These are phyloP conservation scores for Cladosporium sp. DNA, from an alignment of 2,329 filamentous ascomycete species.

Conservation along the genomic window DNA sequence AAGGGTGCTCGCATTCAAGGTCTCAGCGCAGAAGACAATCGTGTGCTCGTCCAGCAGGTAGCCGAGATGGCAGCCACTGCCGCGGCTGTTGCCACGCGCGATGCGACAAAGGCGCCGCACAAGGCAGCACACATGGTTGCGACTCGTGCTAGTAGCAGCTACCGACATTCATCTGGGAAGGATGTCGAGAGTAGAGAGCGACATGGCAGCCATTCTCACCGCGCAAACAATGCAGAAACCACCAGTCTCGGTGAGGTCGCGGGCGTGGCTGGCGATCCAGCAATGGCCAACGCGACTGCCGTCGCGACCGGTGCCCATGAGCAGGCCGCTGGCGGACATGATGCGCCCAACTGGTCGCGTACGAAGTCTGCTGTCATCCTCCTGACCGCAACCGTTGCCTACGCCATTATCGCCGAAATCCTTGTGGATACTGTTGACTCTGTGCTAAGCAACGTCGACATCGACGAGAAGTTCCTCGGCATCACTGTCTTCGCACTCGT, in stretches of 20 bases:
- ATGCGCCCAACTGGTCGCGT: constrained; percentile 97
- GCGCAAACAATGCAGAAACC: constrained; percentile 12
- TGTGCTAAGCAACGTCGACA: constrained; percentile 84
- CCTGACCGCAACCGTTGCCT: constrained; percentile 83
- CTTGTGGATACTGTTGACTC: constrained; percentile 95
- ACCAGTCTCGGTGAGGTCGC: constrained; percentile 4
- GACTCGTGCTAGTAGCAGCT: constrained; percentile 21
- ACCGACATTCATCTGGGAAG: constrained; percentile 1
- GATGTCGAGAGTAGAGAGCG: not conserved
- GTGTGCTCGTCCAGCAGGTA: constrained; percentile 77
- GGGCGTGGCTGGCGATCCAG: constrained; percentile 2
- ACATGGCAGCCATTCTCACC: constrained; percentile 1
- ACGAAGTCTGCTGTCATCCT: constrained; percentile 88
- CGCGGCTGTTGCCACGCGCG: constrained; percentile 80
- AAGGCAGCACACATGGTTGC: constrained; percentile 49
- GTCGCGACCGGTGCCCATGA: constrained; percentile 15
- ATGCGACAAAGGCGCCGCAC: constrained; percentile 60
- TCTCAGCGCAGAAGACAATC: constrained; percentile 79
- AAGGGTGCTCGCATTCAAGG: constrained; percentile 55
- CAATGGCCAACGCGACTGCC: constrained; percentile 6
- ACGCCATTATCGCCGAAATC: constrained; percentile 97
- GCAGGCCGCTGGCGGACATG: constrained; percentile 69
- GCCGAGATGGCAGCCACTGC: constrained; percentile 93
- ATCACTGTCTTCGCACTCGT: constrained; percentile 96
- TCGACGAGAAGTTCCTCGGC: constrained; percentile 96